Conservation (phyloP, 176 grass and related monocot species). For the Carex parvula region DNA sequence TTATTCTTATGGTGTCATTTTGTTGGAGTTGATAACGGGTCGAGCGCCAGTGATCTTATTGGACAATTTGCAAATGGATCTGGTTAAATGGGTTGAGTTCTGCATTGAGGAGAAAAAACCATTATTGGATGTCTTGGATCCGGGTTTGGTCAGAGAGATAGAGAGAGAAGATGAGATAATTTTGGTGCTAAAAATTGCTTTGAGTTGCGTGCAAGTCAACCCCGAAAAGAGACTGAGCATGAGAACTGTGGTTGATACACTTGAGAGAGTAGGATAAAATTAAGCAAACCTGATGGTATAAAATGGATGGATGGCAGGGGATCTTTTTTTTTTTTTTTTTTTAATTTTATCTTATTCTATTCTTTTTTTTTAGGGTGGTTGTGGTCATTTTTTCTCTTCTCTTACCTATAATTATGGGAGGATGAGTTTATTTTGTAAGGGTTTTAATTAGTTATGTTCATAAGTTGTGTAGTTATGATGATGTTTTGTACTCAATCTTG, state of each 20-base stretch:
- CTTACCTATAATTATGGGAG: neutral
- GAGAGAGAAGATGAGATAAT: conserved; percentile 73
- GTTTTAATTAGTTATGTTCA: conserved; percentile 2
- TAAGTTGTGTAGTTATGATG: conserved; percentile 9
- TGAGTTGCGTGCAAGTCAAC: conserved; percentile 63
- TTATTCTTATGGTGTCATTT: conserved; percentile 80
- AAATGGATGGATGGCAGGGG: neutral
- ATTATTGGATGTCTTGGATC: conserved; percentile 61
- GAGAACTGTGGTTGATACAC: conserved; percentile 51
- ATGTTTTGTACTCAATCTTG: conserved; percentile 5
- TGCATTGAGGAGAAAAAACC: conserved; percentile 88
- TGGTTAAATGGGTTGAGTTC: conserved; percentile 80
- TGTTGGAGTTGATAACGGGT: conserved; percentile 80
- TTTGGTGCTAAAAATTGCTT: conserved; percentile 62
- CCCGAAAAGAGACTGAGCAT: conserved; percentile 59
- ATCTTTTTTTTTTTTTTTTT: neutral
- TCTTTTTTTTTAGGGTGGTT: neutral
- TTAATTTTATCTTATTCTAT: neutral
- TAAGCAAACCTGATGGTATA: neutral
- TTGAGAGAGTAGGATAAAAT: conserved; percentile 39
- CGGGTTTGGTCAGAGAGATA: conserved; percentile 47
- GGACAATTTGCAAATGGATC: conserved; percentile 78
- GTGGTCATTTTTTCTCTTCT: neutral
- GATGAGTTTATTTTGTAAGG: neutral
- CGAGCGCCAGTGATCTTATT: conserved; percentile 47